A percentile compares a stretch with the other conserved stretches of the same genome.
Conservation (phyloP, 306 rosid species). For the Vigna unguiculata region DNA sequence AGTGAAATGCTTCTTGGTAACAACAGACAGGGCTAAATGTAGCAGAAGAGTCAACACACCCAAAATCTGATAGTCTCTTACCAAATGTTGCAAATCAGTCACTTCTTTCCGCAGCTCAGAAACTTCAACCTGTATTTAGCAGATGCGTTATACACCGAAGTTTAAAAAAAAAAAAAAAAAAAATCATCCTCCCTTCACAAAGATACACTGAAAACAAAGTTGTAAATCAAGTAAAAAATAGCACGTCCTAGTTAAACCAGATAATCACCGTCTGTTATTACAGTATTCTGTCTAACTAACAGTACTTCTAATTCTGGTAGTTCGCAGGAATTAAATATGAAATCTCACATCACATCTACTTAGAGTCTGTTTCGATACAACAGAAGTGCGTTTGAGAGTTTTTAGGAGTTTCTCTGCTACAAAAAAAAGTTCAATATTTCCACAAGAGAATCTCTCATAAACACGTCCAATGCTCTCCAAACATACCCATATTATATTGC, state of each 20-base stretch:
- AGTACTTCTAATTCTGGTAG: background rate
- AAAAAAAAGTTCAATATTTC: no score
- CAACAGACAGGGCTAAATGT: constrained; percentile 25
- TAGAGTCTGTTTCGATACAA: no score
- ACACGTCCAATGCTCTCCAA: no score
- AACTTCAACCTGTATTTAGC: constrained; percentile 73
- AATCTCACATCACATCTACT: background rate
- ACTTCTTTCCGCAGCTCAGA: constrained; percentile 58
- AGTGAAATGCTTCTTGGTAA: background rate
- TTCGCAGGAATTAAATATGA: constrained; percentile 12
- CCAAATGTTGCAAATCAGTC: constrained; percentile 62
- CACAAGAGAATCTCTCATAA: no score
- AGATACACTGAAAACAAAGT: constrained; percentile 26
- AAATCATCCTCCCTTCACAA: constrained; percentile 4
- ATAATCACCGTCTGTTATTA: background rate
- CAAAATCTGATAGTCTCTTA: constrained; percentile 50
- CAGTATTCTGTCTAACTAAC: constrained; percentile 28
- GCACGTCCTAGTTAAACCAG: constrained; percentile 6
- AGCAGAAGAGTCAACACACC: constrained; percentile 23
- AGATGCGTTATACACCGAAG: constrained; percentile 40
- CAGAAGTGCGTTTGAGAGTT: no score
- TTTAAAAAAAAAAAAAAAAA: no score
- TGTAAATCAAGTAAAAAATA: background rate
- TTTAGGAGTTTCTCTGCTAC: no score
- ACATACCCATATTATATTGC: background rate